A percentile compares a stretch with the other conserved stretches of the same genome.
These are phyloP conservation scores for Polytolypa hystricis DNA, from an alignment of 2,329 filamentous ascomycete species.

Conservation along the genomic window DNA sequence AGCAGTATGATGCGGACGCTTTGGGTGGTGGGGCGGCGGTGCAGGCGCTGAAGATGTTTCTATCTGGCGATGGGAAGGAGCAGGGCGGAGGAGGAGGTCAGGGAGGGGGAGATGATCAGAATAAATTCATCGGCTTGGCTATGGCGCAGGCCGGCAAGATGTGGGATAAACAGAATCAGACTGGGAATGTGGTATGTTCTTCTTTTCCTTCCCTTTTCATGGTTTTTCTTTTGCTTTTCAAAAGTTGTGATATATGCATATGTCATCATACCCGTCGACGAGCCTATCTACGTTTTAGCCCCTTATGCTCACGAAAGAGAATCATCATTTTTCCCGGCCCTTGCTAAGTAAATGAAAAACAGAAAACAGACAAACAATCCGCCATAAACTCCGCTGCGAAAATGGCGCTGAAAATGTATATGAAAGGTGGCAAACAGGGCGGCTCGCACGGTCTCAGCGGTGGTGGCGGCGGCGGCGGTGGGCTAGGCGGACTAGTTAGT, in stretches of 20 bases:
- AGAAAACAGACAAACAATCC: conserved; percentile 63
- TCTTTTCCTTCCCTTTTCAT: no score
- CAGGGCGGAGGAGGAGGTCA: conserved; percentile 20
- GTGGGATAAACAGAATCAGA: conserved; percentile 48
- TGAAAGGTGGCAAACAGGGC: conserved; percentile 52
- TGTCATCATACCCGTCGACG: no score
- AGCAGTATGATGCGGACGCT: conserved; percentile 35
- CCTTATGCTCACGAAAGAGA: conserved; percentile 21
- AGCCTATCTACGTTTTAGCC: no score
- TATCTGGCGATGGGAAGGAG: conserved; percentile 38
- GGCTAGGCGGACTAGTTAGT: conserved; percentile 42
- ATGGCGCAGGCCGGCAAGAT: conserved; percentile 81
- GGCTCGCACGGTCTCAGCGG: conserved; percentile 38
- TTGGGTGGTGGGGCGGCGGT: conserved; percentile 36
- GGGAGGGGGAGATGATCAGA: conserved; percentile 54
- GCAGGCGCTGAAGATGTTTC: conserved; percentile 67
- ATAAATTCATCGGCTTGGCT: conserved; percentile 70
- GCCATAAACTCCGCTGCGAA: conserved; percentile 69
- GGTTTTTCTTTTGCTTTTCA: no score
- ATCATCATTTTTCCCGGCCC: conserved; percentile 40
- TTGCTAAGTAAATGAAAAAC: not conserved
- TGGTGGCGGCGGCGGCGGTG: conserved; percentile 35
- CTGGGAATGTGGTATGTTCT: conserved; percentile 41
- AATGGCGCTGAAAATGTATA: conserved; percentile 82
- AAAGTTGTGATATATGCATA: no score